These are phyloP conservation scores for Ogataea corticis DNA, from an alignment of 805 yeast species.

Conservation along the genomic window DNA sequence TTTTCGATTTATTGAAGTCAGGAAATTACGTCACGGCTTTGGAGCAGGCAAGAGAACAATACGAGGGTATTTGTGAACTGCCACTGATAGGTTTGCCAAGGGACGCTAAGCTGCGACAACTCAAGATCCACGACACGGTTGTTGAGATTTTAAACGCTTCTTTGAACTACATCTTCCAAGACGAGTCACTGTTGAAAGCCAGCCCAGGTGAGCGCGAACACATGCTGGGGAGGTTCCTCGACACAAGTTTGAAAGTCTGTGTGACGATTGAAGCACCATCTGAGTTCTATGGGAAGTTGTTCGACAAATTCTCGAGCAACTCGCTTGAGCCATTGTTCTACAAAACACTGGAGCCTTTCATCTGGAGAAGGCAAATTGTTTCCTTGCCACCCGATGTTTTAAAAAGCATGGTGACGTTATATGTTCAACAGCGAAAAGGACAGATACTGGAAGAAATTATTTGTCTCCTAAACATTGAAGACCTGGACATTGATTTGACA, in stretches of 20 bases:
- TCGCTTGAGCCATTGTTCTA: constrained; percentile 45
- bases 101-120: constrained; percentile 43
- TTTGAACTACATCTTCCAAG: constrained; percentile 41
- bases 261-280: constrained; percentile 38
- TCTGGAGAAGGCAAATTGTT: constrained; percentile 46
- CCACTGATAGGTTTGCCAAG: constrained; percentile 59
- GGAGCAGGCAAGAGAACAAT: constrained; percentile 53
- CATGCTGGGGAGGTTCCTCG: constrained; percentile 34
- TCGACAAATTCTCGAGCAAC: constrained; percentile 42
- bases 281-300: constrained; percentile 44
- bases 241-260: constrained; percentile 42
- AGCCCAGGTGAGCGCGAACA: constrained; percentile 12
- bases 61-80: constrained; percentile 48
- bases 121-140: constrained; percentile 52
- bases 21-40: constrained; percentile 58
- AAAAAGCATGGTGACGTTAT: constrained; percentile 57
- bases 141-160: constrained; percentile 57
- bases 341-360: constrained; percentile 50
- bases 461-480: constrained; percentile 63
- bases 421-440: constrained; percentile 41
- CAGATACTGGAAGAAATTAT: constrained; percentile 64
- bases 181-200: constrained; percentile 13
- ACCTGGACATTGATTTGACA: constrained; percentile 78
- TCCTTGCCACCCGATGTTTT: constrained; percentile 63
- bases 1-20: constrained; percentile 47